A percentile compares a stretch with the other conserved stretches of the same genome.
phyloP scores from a whole-genome alignment of 1,284 basidiomycete species.

The Cryptococcus sp. region DNA sequence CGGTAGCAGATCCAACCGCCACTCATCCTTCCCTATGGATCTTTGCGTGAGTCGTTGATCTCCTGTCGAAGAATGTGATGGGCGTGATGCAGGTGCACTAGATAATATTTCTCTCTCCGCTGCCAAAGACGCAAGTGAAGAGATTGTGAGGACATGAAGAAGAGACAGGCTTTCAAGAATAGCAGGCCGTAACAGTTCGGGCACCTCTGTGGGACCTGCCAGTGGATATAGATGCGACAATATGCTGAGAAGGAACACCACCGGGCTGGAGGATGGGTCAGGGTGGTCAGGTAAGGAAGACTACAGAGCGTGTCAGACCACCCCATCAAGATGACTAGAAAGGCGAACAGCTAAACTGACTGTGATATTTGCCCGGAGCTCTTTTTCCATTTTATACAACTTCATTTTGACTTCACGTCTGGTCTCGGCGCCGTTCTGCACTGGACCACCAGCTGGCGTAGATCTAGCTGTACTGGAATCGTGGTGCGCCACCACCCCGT shows the following conservation, averaged over 20 bases:
- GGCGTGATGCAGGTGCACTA: slow-evolving; percentile 49
- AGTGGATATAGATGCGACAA: slow-evolving; percentile 21
- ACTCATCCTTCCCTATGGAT: no score
- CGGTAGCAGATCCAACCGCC: slow-evolving; percentile 65
- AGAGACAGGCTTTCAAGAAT: slow-evolving; percentile 69
- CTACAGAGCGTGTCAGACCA: no score
- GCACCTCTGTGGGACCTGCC: slow-evolving; percentile 52
- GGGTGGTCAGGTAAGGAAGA: slow-evolving; percentile 55
- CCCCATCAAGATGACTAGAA: no score
- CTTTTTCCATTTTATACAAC: slow-evolving; percentile 80
- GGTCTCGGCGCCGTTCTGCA: no score
- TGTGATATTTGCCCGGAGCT: slow-evolving; percentile 65
- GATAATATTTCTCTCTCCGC: slow-evolving; percentile 72
- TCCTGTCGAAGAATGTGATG: slow-evolving; percentile 29
- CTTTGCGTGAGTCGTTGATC: slow-evolving; percentile 45
- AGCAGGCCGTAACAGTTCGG: slow-evolving; percentile 60
- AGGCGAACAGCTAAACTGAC: slow-evolving; percentile 56
- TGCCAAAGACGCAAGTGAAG: slow-evolving; percentile 64
- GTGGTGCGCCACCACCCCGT: slow-evolving; percentile 64
- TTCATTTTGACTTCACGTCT: slow-evolving; percentile 81
- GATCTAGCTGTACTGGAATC: no score
- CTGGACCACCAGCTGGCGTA: no score
- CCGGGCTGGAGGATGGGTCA: slow-evolving; percentile 41
- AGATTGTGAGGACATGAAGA: slow-evolving; percentile 65
- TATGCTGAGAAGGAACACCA: slow-evolving; percentile 28